Base-by-base conservation (phyloP, 176 grass and related monocot species). In the Canna indica region DNA sequence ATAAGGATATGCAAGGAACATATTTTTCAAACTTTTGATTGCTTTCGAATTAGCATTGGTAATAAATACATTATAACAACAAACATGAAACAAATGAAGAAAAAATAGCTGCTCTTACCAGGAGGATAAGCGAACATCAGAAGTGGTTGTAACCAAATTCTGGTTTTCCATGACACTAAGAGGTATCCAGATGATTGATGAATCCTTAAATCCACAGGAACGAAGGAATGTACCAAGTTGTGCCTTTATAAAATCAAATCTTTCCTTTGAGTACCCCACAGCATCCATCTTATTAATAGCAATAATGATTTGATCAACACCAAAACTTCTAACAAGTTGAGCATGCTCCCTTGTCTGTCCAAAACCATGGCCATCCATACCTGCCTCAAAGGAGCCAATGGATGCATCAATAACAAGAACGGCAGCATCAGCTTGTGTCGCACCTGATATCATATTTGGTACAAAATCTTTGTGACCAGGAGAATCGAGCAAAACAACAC, bases 391-490 rank as follows among this genome's bases (percentile, higher is more conserved):
- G 60, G 88, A 92, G 76, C 93, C 88, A 72, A 66, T 83, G 59
- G 81, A 87, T 76, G 93, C 93, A 87, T 97, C 93, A 68, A 97
- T 64, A 53, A 97, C 88, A 72, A 97, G 93, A 87, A 97, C 77
- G 64, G 88, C 86, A 66, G 86, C 93, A 90, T 97, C 93, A 75
- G 93, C 93, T 79, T 97, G 93, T 34, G 86, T 87, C 50, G 93
- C 93, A 79, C 93, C 93, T 73, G 93, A 97, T 72, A 97, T 97
- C 88, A 97, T 85, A 87, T 92, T 97, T 33, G 93, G 93, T 64
- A 97, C 88, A 61, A 97, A 97, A 83, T 97, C 93, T 81, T 85
- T 97, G 82, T 97, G 93, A 20, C 93, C 93, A 47, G 93, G 93
- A 9, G 93, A 97, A 58, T 97, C 88, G 5, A 97, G 88, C 74